Percentiles rank a stretch among this genome's conserved stretches.
phyloP scores from a whole-genome alignment of 2,329 filamentous ascomycete genomes.

The Cladosporium sp. region DNA sequence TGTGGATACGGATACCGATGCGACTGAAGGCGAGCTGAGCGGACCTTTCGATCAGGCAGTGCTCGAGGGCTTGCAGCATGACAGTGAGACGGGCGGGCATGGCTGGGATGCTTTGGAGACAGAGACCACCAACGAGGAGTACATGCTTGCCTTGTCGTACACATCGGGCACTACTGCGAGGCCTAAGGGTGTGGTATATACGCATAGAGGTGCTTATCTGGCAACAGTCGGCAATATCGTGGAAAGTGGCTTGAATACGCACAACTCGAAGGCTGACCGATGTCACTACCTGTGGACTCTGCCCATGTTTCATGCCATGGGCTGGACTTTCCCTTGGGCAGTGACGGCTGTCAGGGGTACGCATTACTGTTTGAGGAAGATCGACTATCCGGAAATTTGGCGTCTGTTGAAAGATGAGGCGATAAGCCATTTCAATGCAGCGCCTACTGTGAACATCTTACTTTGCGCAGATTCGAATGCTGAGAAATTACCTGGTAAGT shows the following conservation, averaged over 20 bases:
- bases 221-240: constrained; percentile 81
- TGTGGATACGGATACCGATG: constrained; percentile 81
- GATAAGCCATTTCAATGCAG: constrained; percentile 93
- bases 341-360: constrained; percentile 89
- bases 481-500: constrained; percentile 52
- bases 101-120: constrained; percentile 76
- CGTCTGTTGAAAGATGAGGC: constrained; percentile 76
- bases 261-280: constrained; percentile 33
- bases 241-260: constrained; percentile 73
- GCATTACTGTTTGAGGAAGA: constrained; percentile 89
- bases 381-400: constrained; percentile 95
- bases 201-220: constrained; percentile 81
- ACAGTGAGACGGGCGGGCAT: constrained; percentile 58
- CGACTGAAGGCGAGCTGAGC: constrained; percentile 64
- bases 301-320: constrained; percentile 56
- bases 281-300: constrained; percentile 51
- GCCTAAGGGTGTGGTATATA: constrained; percentile 92
- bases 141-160: constrained; percentile 81
- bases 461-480: constrained; percentile 79
- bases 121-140: constrained; percentile 71
- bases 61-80: constrained; percentile 71
- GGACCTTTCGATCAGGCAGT: constrained; percentile 84
- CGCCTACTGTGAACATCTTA: constrained; percentile 92
- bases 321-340: constrained; percentile 52
- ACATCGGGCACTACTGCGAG: constrained; percentile 88